Base-by-base conservation (phyloP, 805 yeast genomes). In the Candida koratica region DNA sequence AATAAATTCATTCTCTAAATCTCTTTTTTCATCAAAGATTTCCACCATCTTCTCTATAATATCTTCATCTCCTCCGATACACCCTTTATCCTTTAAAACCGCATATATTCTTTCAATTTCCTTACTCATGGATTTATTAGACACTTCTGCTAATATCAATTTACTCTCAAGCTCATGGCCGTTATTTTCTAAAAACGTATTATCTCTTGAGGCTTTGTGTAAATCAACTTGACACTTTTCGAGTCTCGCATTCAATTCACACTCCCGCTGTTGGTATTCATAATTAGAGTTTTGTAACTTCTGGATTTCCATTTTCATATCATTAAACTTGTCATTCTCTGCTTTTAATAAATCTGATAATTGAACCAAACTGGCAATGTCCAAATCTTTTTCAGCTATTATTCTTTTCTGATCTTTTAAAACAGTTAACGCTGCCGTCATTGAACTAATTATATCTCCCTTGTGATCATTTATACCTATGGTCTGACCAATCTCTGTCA, bases 211-310 rank as follows among this genome's bases (percentile, higher is more conserved):
- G 5, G 36, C 4, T 5, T 17, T 25, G 9, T 25, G 17, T 12
- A 32, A 32, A 2, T 32, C 29, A 24, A 7, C 11, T 24, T n/a
- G 5, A 15, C 24, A 15, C 24, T n/a, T 13, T 13, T 3, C 14
- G 12, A 32, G 8, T 9, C 13, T 15, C 3, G 10, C 18, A 13
- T 9, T 11, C 18, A 23, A 17, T 25, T 24, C 36, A 17, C 17
- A 10, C 24, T 9, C 14, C 19, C 14, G 11, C 10, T 14, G 6
- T 15, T 25, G 12, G 5, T 5, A 5, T 11, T 30, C 19, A 17
- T 32, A 25, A 28, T 27, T 35, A 33, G 34, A 39, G 3, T 34
- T 30, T 11, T 39, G 43, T 23, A 39, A 34, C 16, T 44, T 40
- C 15, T 30, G 27, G 25, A 33, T 38, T 24, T 39, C 43, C n/a